Percentiles rank a stretch among this genome's conserved stretches.
phyloP scores from a whole-genome alignment of 228 moss, liverwort and hornwort species.

The Sphagnum magellanicum region DNA sequence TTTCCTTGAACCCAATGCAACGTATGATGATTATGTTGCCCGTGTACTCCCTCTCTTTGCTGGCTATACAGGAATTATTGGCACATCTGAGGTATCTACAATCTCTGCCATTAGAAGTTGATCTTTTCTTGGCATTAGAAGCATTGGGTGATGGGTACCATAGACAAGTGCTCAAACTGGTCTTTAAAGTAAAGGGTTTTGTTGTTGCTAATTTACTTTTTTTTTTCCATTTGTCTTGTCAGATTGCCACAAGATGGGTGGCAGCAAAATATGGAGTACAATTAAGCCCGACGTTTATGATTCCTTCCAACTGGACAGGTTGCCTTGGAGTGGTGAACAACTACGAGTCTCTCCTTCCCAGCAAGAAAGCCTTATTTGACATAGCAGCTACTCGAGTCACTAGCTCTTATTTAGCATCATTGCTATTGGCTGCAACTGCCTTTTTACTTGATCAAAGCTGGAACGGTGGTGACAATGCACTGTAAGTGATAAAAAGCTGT shows the following conservation, averaged over 20 bases:
- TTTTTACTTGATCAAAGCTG: constrained; percentile 80
- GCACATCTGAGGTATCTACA: constrained; percentile 66
- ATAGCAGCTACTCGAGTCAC: constrained; percentile 89
- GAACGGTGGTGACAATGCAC: constrained; percentile 95
- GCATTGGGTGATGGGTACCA: not conserved
- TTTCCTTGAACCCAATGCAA: constrained; percentile 71
- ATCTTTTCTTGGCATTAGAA: not conserved
- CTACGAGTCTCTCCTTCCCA: constrained; percentile 91
- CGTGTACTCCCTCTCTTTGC: constrained; percentile 76
- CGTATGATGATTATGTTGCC: constrained; percentile 72
- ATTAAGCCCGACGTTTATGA: constrained; percentile 85
- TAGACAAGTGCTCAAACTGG: not conserved
- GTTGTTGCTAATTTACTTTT: not conserved
- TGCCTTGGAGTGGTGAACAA: constrained; percentile 92
- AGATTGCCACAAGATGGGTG: constrained; percentile 76
- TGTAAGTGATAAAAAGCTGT: constrained; percentile 33
- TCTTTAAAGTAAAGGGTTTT: not conserved
- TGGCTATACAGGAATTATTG: constrained; percentile 69
- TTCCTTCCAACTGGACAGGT: constrained; percentile 96
- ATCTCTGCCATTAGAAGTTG: not conserved
- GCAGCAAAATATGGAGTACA: constrained; percentile 82
- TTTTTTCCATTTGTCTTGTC: constrained; percentile 1
- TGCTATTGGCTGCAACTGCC: constrained; percentile 57
- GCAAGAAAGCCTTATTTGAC: constrained; percentile 78
- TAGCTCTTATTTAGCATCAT: constrained; percentile 67